These are phyloP conservation scores for Nothophaeocryptopus gaeumannii DNA, from an alignment of 2,329 filamentous ascomycete species.

Conservation along the genomic window DNA sequence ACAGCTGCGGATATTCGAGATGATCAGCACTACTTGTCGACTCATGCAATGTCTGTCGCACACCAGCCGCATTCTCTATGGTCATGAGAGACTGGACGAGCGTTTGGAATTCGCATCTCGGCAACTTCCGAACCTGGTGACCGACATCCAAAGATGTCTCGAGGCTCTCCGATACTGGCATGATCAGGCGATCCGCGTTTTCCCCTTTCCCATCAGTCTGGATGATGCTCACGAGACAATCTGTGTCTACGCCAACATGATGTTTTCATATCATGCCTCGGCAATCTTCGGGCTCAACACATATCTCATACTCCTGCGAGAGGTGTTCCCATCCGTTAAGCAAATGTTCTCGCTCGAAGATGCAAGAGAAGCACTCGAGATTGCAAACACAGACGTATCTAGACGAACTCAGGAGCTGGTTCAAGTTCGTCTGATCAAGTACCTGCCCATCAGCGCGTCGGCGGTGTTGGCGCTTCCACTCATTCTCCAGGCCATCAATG, in stretches of 20 bases:
- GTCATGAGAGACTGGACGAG: constrained; percentile 21
- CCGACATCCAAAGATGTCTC: constrained; percentile 18
- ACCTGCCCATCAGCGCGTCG: constrained; percentile 20
- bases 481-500: constrained; percentile 23
- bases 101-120: constrained; percentile 19
- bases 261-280: constrained; percentile 24
- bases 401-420: constrained; percentile 23
- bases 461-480: constrained; percentile 18
- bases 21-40: constrained; percentile 18
- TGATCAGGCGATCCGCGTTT: constrained; percentile 19
- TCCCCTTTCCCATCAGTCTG: constrained; percentile 22
- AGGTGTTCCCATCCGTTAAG: constrained; percentile 16
- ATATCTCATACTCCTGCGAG: constrained; percentile 20
- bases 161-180: constrained; percentile 21
- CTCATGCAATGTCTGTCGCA: constrained; percentile 22
- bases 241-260: constrained; percentile 25
- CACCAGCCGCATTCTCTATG: constrained; percentile 18
- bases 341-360: constrained; percentile 22
- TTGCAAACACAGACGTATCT: constrained; percentile 22
- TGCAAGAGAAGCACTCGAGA: constrained; percentile 19
- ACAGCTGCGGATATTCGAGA: constrained; percentile 23
- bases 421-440: constrained; percentile 22
- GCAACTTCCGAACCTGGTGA: constrained; percentile 11
- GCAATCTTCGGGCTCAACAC: constrained; percentile 23
- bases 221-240: constrained; percentile 23